Percentiles rank a stretch among this genome's conserved stretches.
phyloP scores from a whole-genome alignment of 495 filamentous ascomycete genomes.

The Astrothelium macrocarpum region DNA sequence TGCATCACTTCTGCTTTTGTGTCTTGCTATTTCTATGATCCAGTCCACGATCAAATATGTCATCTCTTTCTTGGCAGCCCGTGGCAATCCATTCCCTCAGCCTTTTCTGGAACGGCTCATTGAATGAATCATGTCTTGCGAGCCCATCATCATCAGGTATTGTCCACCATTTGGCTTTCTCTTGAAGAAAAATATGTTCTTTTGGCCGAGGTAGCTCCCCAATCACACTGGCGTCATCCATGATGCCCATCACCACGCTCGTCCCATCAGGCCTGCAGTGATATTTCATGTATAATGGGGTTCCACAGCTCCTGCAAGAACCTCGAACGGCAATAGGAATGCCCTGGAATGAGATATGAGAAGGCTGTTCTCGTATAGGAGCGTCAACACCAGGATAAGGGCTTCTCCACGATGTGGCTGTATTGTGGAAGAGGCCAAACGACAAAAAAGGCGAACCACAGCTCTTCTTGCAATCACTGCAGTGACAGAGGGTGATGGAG shows the following conservation, averaged over 20 bases:
- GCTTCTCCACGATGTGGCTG: conserved; percentile 20
- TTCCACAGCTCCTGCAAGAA: conserved; percentile 29
- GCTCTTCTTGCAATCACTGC: conserved; percentile 27
- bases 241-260: conserved; percentile 26
- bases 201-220: conserved; percentile 13
- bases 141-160: conserved; percentile 22
- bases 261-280: conserved; percentile 12
- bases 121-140: not conserved
- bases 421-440: conserved; percentile 22
- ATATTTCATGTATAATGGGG: conserved; percentile 26
- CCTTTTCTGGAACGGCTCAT: not conserved
- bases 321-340: conserved; percentile 20
- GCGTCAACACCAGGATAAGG: not conserved
- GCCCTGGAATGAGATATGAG: conserved; percentile 10
- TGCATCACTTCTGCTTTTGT: too few species aligned
- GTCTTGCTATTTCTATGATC: not conserved
- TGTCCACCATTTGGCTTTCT: conserved; percentile 29
- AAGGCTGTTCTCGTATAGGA: not conserved
- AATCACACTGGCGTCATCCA: conserved; percentile 18
- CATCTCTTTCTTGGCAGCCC: not conserved
- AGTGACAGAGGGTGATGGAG: conserved; percentile 28
- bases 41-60: not conserved
- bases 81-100: not conserved
- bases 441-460: conserved; percentile 28
- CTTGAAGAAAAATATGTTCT: conserved; percentile 27